These are phyloP conservation scores for Syzygium malaccense DNA, from an alignment of 441 rosid genomes.

Conservation along the genomic window DNA sequence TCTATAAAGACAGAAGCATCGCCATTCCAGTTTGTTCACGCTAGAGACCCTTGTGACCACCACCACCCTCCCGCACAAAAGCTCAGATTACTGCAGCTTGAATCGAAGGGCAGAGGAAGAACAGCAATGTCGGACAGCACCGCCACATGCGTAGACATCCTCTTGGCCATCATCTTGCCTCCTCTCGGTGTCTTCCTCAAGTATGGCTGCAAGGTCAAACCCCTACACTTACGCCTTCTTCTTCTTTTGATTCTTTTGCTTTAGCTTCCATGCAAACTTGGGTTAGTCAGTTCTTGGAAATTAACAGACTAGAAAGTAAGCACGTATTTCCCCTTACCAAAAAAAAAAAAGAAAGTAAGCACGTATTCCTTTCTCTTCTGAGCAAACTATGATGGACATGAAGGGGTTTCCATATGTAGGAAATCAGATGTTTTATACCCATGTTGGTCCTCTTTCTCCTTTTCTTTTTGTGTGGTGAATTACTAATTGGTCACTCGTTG, in stretches of 20 bases:
- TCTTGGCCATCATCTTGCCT: slow-evolving; percentile 80
- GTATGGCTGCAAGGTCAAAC: slow-evolving; percentile 55
- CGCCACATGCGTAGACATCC: slow-evolving; percentile 54
- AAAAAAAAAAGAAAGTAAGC: too few species aligned
- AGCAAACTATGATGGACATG: not conserved
- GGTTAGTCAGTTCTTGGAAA: not conserved
- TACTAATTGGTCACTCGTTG: not conserved
- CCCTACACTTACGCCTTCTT: not conserved
- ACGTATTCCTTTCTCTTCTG: not conserved
- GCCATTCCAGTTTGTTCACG: not conserved
- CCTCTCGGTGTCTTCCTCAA: slow-evolving; percentile 95
- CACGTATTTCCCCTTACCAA: too few species aligned
- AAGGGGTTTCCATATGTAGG: not conserved
- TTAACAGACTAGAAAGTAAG: not conserved
- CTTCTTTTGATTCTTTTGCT: not conserved
- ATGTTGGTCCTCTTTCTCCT: not conserved
- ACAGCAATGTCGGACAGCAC: slow-evolving; percentile 25
- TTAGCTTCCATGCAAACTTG: not conserved
- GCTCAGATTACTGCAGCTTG: accelerated
- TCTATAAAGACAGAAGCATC: not conserved
- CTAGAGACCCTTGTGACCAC: not conserved
- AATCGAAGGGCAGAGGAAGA: not conserved
- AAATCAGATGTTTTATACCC: not conserved
- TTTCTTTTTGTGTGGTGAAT: not conserved
- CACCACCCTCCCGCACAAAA: not conserved